Evolutionary conservation across 208 protist genomes (phyloP).

Genomic region (Trypanosoma boissoni): DNA sequence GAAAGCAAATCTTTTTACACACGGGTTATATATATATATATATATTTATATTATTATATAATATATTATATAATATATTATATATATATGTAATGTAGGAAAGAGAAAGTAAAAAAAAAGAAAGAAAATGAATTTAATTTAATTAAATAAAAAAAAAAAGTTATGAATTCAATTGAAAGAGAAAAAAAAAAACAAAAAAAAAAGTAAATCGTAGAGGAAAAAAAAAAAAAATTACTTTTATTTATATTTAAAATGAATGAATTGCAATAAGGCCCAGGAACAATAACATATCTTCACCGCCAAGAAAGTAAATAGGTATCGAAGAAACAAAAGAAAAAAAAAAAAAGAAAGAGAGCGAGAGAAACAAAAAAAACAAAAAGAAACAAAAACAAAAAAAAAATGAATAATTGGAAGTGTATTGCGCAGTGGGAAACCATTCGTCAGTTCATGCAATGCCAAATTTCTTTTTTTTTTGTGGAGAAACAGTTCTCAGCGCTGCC

Average conservation of each 20-base stretch:
- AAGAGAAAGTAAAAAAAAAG: too few relatives aligned
- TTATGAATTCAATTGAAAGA: background rate
- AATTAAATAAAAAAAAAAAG: background rate
- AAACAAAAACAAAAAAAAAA: background rate
- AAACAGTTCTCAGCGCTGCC: too few relatives aligned
- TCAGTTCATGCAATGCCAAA: background rate
- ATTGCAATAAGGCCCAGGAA: background rate
- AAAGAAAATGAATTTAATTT: background rate
- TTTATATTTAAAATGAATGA: constrained; percentile 12
- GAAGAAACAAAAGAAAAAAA: background rate
- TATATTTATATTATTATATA: too few relatives aligned
- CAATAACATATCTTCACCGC: background rate
- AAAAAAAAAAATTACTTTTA: background rate
- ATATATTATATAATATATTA: too few relatives aligned
- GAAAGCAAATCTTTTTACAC: too few relatives aligned
- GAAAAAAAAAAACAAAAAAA: background rate
- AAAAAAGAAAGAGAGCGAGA: background rate
- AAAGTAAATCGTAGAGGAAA: constrained; percentile 1
- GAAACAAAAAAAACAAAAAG: background rate
- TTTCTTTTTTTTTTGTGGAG: background rate
- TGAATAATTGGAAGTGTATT: background rate
- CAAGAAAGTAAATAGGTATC: background rate
- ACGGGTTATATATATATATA: too few relatives aligned
- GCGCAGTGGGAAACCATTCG: background rate
- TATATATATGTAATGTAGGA: too few relatives aligned